Evolutionary conservation across 306 rosid species (phyloP), one percentile per base, ranked within the genome.

Genomic region (Dalbergia cultrata): DNA sequence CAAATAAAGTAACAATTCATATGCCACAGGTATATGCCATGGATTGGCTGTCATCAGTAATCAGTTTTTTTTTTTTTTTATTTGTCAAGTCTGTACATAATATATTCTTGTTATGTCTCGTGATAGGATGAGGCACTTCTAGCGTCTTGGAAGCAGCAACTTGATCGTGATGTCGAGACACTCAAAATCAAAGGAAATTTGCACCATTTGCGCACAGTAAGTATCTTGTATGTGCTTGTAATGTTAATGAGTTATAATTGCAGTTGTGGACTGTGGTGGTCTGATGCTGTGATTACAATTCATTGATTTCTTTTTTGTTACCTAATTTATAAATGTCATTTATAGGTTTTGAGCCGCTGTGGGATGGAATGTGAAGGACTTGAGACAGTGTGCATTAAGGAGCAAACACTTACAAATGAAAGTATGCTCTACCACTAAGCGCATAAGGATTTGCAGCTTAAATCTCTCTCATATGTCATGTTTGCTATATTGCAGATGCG

Each of bases 161-260:
- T 96, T 77, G 99, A 96, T 82, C 91, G 86, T 69, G 99, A 96
- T 82, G 75, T 86, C 0, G 99, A 96, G 88, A 96, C 98, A 75
- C 97, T 96, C 12, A 96, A 96, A 87, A 87, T 96, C 87, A 93
- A 93, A 86, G 99, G 93, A 86, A 96, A 96, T 85, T 85, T 93
- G 80, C 89, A 90, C 79, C 88, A 85, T 82, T 76, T 93, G 82
- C 92, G 92, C 33, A 82, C 89, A 4, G 99, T 93, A 75, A 86
- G 93, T 78, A 68, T 67, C 80, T 70, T 76, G 52, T 18, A 34
- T 76, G 77, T 70, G 59, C 50, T 72, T 70, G 43, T n/a, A 75
- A 16, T 57, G 58, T 65, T 45, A 47, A 22, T 66, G 35, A 68
- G 54, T 53, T 65, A 37, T 54, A 45, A 63, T 54, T 57, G 47